A percentile compares a stretch with the other conserved stretches of the same genome.
phyloP scores from a whole-genome alignment of 139 green algal species.

The Tetradesmus lagerheimii region DNA sequence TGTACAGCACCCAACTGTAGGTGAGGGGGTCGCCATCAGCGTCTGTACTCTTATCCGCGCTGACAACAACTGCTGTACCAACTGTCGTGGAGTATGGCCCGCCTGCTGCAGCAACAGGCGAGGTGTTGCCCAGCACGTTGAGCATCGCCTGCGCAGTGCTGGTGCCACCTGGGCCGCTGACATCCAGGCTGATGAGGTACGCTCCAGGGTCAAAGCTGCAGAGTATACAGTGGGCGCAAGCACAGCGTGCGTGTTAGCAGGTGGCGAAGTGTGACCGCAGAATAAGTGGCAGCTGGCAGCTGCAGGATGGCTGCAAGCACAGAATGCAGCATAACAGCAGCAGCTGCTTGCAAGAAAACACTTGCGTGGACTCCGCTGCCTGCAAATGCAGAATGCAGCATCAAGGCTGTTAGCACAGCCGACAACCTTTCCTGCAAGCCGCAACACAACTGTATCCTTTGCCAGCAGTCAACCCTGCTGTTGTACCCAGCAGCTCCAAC shows the following conservation, averaged over 20 bases:
- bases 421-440: background rate
- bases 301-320: background rate
- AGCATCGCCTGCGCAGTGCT: conserved; percentile 16
- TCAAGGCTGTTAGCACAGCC: too few relatives aligned
- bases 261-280: background rate
- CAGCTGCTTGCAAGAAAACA: background rate
- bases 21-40: conserved; percentile 35
- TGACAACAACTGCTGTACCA: background rate
- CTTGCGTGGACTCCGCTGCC: too few relatives aligned
- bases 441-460: background rate
- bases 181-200: conserved; percentile 24
- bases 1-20: conserved; percentile 30
- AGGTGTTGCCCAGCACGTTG: conserved; percentile 12
- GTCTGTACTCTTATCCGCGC: conserved; percentile 8
- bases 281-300: background rate
- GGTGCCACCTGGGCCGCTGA: conserved; percentile 21
- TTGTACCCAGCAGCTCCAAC: background rate
- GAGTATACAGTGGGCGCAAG: background rate
- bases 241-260: background rate
- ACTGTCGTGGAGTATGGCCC: conserved; percentile 26
- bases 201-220: conserved; percentile 14
- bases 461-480: too few relatives aligned
- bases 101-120: conserved; percentile 29
- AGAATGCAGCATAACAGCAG: background rate
- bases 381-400: too few relatives aligned